A percentile compares a stretch with the other conserved stretches of the same genome.
These are phyloP conservation scores for Camellia japonica DNA, from an alignment of 148 eudicot species.

Conservation along the genomic window DNA sequence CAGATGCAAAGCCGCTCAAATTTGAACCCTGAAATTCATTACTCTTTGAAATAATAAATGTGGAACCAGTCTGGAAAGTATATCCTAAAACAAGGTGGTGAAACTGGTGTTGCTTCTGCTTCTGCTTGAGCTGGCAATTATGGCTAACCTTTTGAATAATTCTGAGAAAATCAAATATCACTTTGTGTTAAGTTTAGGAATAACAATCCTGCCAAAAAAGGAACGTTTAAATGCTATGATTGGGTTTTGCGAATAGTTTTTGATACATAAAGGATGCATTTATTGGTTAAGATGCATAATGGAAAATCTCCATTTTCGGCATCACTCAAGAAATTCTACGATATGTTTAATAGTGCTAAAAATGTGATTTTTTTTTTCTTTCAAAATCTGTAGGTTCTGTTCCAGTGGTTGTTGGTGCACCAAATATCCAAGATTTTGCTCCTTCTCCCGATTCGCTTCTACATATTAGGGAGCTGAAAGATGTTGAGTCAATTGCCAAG, in stretches of 20 bases:
- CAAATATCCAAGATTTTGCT: conserved; percentile 90
- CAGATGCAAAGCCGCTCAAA: not conserved
- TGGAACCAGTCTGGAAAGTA: not conserved
- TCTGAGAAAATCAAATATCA: not conserved
- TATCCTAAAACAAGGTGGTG: conserved; percentile 1
- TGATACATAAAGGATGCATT: not conserved
- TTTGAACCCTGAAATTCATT: not conserved
- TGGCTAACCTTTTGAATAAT: not conserved
- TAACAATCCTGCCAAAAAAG: not conserved
- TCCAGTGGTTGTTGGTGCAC: conserved; percentile 95
- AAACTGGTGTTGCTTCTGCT: not conserved
- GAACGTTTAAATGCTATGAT: not conserved
- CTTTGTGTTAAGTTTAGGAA: not conserved
- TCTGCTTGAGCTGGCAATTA: conserved; percentile 1
- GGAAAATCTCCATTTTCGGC: not conserved
- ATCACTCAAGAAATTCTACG: not conserved
- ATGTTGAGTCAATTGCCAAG: conserved; percentile 65
- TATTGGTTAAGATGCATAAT: not conserved
- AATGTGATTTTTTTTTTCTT: not conserved
- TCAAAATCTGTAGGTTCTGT: conserved; percentile 52
- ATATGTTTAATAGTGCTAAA: conserved; percentile 3
- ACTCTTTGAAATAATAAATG: not conserved
- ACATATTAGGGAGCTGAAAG: conserved; percentile 75
- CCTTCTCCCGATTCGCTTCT: conserved; percentile 68
- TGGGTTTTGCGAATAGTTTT: not conserved